Evolutionary conservation across 2,329 filamentous ascomycete species (phyloP), one percentile per base, ranked within the genome.

Genomic region (Fusarium stilboides): DNA sequence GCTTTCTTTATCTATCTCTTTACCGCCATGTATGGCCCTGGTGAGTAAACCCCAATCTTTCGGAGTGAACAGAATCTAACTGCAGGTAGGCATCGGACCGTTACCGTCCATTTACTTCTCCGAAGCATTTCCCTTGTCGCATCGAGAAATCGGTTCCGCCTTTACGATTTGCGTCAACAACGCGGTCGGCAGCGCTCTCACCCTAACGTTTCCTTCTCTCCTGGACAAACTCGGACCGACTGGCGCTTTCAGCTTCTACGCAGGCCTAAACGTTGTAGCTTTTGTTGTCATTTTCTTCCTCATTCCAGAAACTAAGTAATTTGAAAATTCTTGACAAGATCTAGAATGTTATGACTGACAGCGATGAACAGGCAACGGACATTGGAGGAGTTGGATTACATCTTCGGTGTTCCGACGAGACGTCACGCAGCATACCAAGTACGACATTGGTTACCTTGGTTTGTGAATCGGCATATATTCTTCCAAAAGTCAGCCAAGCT

Each of bases 241-340:
- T 6, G 78, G 78, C 8, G 86, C 87, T 3, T 90, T 91, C 69
- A 84, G 87, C 5, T 89, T 91, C 74, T 91, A 91, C 62, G 84
- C 78, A 15, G 87, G 79, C 0, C 78, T 91, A 9, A 92, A 92
- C 66, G 68, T 90, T 6, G 73, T 87, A 3, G 89, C 89, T 0
- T 81, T 91, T 17, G 60, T 88, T 24, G 86, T 92, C 81, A 91
- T 91, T 67, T 90, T 90, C 80, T 80, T 91, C 40, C 87, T 85
- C 75, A 78, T 88, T 1, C 86, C 85, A 2, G 86, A 88, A 74
- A 87, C 86, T 6, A 88, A 86, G 77, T 75, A 62, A 37, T 64
- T 58, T 5, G 14, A 43, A 17, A 1, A 2, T 17, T n/a, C n/a
- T n/a, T 3, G 4, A 5, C 4, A 6, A 10, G 26, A 17, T 12